Base-by-base conservation (phyloP, 495 filamentous ascomycete species). In the Lindgomyces ingoldianus region DNA sequence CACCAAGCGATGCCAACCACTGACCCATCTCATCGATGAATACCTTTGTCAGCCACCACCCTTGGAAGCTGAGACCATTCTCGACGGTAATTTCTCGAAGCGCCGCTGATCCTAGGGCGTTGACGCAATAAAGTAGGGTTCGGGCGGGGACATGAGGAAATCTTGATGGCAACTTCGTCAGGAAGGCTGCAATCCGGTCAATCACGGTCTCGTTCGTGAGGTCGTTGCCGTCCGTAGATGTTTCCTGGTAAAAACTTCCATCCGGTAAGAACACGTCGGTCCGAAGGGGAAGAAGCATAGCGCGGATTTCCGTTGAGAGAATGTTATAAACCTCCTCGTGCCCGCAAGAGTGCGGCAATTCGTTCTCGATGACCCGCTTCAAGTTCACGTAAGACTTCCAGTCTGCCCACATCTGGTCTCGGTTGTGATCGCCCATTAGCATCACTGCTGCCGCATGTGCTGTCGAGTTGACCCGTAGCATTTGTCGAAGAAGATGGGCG, bases 41-140 rank as follows among this genome's bases (percentile, higher is more conserved):
- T 54, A 93, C 91, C 73, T 97, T 96, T n/a, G 91, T 92, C 56
- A 96, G 89, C 91, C 94, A 97, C 94, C 94, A 98, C 1, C 90
- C 87, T 14, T 91, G 91, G 71, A 96, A 98, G 69, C 90, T 96
- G 61, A 86, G 84, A 10, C 89, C 91, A 62, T 89, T 86, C 24
- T 83, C 83, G 22, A 97, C 85, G 8, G 93, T 97, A 59, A 93
- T 81, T 68, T 93, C 90, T 42, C 90, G 81, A 73, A 93, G 78
- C 6, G 87, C 84, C 11, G 87, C 84, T 1, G 85, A 87, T 18
- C 88, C 83, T 18, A 91, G 75, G 25, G 83, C 81, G 58, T 87
- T 84, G 22, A 91, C 83, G 63, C 85, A 88, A 73, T 84, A 83
- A 19, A 92, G 80, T 44, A 93, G 81, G 48, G 85, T 89, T 42